These are phyloP conservation scores for Podaxis pistillaris DNA, from an alignment of 768 basidiomycete species.

Conservation along the genomic window DNA sequence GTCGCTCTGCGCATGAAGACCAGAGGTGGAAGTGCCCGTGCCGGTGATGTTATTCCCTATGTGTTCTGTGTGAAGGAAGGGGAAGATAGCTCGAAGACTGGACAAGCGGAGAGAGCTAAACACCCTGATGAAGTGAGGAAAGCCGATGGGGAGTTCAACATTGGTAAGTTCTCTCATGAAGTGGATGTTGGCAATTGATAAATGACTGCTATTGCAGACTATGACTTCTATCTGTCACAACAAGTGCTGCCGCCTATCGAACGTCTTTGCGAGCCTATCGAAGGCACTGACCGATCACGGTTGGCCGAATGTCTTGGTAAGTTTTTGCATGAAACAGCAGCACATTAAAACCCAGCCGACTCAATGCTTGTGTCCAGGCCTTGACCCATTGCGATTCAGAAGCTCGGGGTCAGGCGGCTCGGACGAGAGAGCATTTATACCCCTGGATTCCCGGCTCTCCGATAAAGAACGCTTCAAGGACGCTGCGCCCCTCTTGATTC, in stretches of 20 bases:
- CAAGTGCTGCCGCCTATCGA: slow-evolving; percentile 95
- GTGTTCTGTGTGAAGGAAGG: slow-evolving; percentile 85
- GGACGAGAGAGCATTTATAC: slow-evolving; percentile 69
- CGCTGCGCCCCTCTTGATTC: slow-evolving; percentile 64
- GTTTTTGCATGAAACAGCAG: background rate
- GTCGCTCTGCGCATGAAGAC: slow-evolving; percentile 90
- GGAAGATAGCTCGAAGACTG: slow-evolving; percentile 65
- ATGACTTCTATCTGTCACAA: slow-evolving; percentile 85
- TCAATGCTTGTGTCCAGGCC: slow-evolving; percentile 37
- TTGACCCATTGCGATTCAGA: slow-evolving; percentile 31
- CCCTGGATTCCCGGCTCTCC: slow-evolving; percentile 86
- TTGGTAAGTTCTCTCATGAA: slow-evolving; percentile 47
- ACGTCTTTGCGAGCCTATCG: slow-evolving; percentile 93
- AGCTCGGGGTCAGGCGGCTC: slow-evolving; percentile 29
- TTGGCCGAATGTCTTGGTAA: slow-evolving; percentile 93
- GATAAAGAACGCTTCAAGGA: slow-evolving; percentile 88
- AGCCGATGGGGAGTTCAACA: slow-evolving; percentile 60
- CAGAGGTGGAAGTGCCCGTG: slow-evolving; percentile 74
- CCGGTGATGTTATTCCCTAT: slow-evolving; percentile 94
- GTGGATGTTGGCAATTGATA: background rate
- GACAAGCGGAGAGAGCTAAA: slow-evolving; percentile 86
- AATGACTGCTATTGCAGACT: slow-evolving; percentile 51
- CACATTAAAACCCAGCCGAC: background rate
- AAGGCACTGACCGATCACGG: slow-evolving; percentile 89
- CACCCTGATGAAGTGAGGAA: slow-evolving; percentile 91